Base-by-base conservation (phyloP, 495 filamentous ascomycete species). In the Aspergillus nanangensis region DNA sequence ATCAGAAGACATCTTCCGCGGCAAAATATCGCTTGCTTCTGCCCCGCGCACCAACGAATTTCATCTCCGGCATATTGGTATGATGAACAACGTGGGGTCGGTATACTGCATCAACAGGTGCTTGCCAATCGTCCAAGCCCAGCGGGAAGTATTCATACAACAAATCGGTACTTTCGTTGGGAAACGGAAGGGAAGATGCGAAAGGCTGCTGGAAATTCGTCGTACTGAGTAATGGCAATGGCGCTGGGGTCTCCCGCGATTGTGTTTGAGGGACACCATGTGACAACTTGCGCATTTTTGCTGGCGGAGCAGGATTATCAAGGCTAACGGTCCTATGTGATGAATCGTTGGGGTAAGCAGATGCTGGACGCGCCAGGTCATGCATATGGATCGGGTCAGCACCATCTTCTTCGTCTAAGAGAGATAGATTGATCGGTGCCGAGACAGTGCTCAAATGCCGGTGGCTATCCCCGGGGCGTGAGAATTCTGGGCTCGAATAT, bases 11-110 rank as follows among this genome's bases (percentile, higher is more conserved):
- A 53, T 73, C 72, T 53, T 86, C 84, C 18, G 85, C 86, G 3
- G 80, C 81, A 61, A 94, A 92, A 59, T 92, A 94, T 35, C 88
- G 75, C 58, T 91, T 94, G 44, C 80, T 83, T 53, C 83, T 82
- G 47, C 80, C 84, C 57, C 80, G 75, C 3, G 78, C 75, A 48
- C 81, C 80, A 38, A 82, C 74, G 11, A 83, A 83, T 55, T 89
- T 90, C 54, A 84, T 77, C 55, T 92, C 87, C 3, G 86, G 86
- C 41, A 89, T 72, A 34, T 84, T 83, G 25, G 84, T 90, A 58
- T 95, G 90, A 65, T 95, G 90, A 2, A 94, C 90, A 7, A 93
- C 87, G 62, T 95, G 90, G 8, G 90, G 90, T n/a, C 90, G 74
- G 51, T 95, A 95, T 31, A 95, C 83, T 7, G 90, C 89, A 62